A percentile compares a stretch with the other conserved stretches of the same genome.
Evolutionary conservation across 495 filamentous ascomycete species (phyloP).

Genomic region (Trichoderma orchidacearum): DNA sequence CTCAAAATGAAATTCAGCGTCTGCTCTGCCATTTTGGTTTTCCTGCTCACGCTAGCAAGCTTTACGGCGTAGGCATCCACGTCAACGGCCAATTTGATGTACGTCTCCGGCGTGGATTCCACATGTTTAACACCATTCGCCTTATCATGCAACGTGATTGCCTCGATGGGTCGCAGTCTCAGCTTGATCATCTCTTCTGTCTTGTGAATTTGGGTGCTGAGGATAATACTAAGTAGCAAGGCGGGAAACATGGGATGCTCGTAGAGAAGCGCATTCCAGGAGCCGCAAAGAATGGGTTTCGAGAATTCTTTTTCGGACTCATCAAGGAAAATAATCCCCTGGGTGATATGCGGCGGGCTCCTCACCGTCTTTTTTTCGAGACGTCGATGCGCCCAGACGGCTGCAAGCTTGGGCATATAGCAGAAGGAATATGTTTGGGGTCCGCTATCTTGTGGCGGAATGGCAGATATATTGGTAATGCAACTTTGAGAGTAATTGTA

Average conservation of each 20-base stretch:
- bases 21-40: slow-evolving; percentile 11
- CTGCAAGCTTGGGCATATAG: not conserved
- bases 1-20: slow-evolving; percentile 11
- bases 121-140: slow-evolving; percentile 7
- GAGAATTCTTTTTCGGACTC: not conserved
- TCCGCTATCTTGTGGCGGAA: not conserved
- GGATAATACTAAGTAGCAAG: slow-evolving; percentile 10
- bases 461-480: not conserved
- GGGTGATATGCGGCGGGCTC: not conserved
- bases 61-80: slow-evolving; percentile 17
- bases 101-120: not conserved
- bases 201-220: slow-evolving; percentile 11
- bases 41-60: slow-evolving; percentile 15
- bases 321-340: not conserved
- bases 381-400: not conserved
- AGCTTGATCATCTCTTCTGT: slow-evolving; percentile 15
- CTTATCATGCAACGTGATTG: slow-evolving; percentile 14
- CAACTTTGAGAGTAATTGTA: not conserved
- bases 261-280: slow-evolving; percentile 6
- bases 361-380: not conserved
- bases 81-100: slow-evolving; percentile 8
- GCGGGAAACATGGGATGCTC: slow-evolving; percentile 16
- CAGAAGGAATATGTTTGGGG: not conserved
- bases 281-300: not conserved
- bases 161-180: slow-evolving; percentile 13